Percentiles rank a stretch among this genome's conserved stretches.
Evolutionary conservation across 768 basidiomycete species (phyloP).

Genomic region (Amanita pallidorosea): DNA sequence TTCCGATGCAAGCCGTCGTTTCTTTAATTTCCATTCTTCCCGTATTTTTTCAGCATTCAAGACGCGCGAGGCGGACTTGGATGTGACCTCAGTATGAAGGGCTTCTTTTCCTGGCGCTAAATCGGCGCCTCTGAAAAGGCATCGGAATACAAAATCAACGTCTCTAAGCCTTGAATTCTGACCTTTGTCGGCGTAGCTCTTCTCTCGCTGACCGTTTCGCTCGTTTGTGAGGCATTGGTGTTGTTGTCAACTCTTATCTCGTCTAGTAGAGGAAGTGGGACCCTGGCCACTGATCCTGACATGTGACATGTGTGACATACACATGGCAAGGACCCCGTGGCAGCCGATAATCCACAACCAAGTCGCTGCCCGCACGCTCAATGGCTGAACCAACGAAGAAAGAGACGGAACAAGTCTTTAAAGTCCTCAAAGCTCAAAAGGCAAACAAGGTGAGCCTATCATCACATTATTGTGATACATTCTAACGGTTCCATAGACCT

Average conservation of each 20-base stretch:
- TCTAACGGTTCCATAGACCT: constrained; percentile 20
- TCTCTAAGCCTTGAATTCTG: not conserved
- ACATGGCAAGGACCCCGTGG: constrained; percentile 1
- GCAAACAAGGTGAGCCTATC: constrained; percentile 61
- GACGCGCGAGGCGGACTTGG: constrained; percentile 58
- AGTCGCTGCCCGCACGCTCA: not conserved
- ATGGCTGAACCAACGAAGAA: constrained; percentile 78
- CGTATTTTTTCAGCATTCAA: constrained; percentile 53
- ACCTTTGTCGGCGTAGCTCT: constrained; percentile 28
- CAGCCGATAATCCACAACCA: not conserved
- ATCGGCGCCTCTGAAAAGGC: constrained; percentile 33
- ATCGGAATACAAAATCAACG: not conserved
- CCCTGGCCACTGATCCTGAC: not conserved
- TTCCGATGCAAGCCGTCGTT: constrained; percentile 25
- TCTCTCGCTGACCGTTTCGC: constrained; percentile 43
- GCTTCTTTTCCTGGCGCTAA: constrained; percentile 33
- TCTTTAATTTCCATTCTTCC: constrained; percentile 41
- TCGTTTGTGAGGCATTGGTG: constrained; percentile 57
- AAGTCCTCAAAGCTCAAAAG: constrained; percentile 71
- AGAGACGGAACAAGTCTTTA: constrained; percentile 83
- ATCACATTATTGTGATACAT: not conserved
- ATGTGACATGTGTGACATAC: not conserved
- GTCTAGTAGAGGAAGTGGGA: not conserved
- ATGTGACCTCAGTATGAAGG: constrained; percentile 46
- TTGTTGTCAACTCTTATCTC: not conserved